These are phyloP conservation scores for Coemansia biformis DNA, from an alignment of 192 early-diverging fungal genomes.

Conservation along the genomic window DNA sequence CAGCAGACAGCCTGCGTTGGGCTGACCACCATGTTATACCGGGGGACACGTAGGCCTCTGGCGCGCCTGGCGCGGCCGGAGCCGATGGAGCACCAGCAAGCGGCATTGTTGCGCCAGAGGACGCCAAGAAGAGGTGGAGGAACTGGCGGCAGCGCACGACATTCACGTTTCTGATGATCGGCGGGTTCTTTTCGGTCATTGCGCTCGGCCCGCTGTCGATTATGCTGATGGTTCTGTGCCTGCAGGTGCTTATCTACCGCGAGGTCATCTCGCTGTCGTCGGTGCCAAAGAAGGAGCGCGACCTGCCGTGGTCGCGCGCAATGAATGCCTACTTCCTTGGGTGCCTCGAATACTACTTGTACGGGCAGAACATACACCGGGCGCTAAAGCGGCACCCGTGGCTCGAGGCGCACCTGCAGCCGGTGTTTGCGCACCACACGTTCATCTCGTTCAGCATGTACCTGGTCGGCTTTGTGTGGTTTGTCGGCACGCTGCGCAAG, in stretches of 20 bases:
- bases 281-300: conserved; percentile 74
- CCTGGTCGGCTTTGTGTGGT: conserved; percentile 77
- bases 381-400: conserved; percentile 79
- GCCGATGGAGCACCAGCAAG: no score
- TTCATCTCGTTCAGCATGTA: conserved; percentile 93
- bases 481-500: conserved; percentile 89
- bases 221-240: conserved; percentile 74
- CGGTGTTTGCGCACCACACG: conserved; percentile 85
- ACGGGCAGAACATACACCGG: conserved; percentile 88
- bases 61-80: no score
- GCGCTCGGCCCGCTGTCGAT: conserved; percentile 79
- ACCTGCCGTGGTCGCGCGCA: conserved; percentile 85
- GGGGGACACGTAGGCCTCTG: background rate
- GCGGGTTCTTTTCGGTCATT: conserved; percentile 67
- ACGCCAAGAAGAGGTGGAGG: conserved; percentile 56
- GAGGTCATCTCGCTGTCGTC: conserved; percentile 91
- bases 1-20: background rate
- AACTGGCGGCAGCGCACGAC: conserved; percentile 80
- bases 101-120: conserved; percentile 29
- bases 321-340: conserved; percentile 92
- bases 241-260: conserved; percentile 82
- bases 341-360: conserved; percentile 88
- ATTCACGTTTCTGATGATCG: conserved; percentile 89
- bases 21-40: background rate
- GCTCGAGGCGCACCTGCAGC: conserved; percentile 76